Evolutionary conservation across 2,329 filamentous ascomycete species (phyloP), one percentile per base, ranked within the genome.

Genomic region (Raffaelea ambrosiae): DNA sequence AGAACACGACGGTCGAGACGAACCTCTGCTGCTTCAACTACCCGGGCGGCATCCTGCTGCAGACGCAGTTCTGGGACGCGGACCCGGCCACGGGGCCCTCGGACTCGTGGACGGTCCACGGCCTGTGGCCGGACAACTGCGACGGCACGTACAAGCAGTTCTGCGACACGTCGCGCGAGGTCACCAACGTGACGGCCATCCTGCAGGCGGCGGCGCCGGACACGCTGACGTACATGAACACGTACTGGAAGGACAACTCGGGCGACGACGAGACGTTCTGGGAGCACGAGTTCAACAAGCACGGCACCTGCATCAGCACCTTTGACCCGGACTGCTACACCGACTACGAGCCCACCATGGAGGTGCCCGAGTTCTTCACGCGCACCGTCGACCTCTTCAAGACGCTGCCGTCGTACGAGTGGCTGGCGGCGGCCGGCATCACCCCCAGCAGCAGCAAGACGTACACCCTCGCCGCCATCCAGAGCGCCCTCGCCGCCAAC

Each of bases 281-380:
- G 80, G 81, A 64, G 36, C 80, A 84, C 66, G 80, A 84, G 59
- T 84, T 81, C 67, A 73, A 69, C 64, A 84, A 84, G 67, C 80
- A 83, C 62, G 81, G 73, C 3, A 84, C 81, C 14, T 86, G 81
- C 69, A 84, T 68, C 67, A 78, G 73, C 42, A 83, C 75, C 51
- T 84, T 85, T 58, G 78, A 84, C 57, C 63, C 70, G 5, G 72
- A 76, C 26, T 86, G 82, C 71, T 85, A 83, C 61, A 78, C 78
- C 0, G 58, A 69, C 52, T 79, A 81, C 59, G 59, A 61, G 43
- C 45, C 74, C 54, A 74, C 82, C 61, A 66, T 73, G 51, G 81
- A 84, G 21, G 71, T 84, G 1, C 66, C 80, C 31, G 76, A 83
- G 52, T 85, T 76, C 66, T 83, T 81, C 66, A 69, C 76, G 59